A percentile compares a stretch with the other conserved stretches of the same genome.
phyloP scores from a whole-genome alignment of 2,329 filamentous ascomycete species.

The Microsporum canis region DNA sequence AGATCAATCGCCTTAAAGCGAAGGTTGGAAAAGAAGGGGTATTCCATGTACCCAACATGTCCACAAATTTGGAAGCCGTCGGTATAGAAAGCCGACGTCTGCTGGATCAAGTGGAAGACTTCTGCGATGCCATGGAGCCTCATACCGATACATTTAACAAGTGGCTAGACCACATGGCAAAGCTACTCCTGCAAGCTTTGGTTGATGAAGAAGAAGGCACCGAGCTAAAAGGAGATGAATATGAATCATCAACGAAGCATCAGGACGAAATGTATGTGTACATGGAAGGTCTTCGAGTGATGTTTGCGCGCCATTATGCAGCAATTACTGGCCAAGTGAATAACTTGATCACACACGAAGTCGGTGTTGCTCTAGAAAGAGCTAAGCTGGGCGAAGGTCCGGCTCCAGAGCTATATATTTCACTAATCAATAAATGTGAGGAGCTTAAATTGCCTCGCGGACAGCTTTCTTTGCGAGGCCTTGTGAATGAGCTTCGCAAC shows the following conservation, averaged over 20 bases:
- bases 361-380: conserved; percentile 47
- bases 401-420: conserved; percentile 52
- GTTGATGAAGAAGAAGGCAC: conserved; percentile 69
- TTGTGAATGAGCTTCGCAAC: conserved; percentile 58
- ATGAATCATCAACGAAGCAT: conserved; percentile 71
- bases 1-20: conserved; percentile 52
- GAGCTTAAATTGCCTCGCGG: conserved; percentile 35
- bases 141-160: conserved; percentile 61
- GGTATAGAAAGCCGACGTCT: conserved; percentile 64
- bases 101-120: conserved; percentile 52
- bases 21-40: conserved; percentile 46
- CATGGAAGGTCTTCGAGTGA: conserved; percentile 62
- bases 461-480: conserved; percentile 56
- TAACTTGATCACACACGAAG: conserved; percentile 61
- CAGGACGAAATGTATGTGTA: conserved; percentile 87
- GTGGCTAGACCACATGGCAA: conserved; percentile 63
- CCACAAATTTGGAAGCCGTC: conserved; percentile 40
- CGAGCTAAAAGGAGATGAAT: conserved; percentile 79
- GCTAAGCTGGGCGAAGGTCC: conserved; percentile 57
- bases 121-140: conserved; percentile 56
- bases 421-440: conserved; percentile 38
- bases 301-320: conserved; percentile 67
- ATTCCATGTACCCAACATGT: conserved; percentile 52
- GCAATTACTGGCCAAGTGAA: conserved; percentile 69
- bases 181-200: conserved; percentile 60